Conservation (phyloP, 257 asterid species). For the Solanum bukasovii region DNA sequence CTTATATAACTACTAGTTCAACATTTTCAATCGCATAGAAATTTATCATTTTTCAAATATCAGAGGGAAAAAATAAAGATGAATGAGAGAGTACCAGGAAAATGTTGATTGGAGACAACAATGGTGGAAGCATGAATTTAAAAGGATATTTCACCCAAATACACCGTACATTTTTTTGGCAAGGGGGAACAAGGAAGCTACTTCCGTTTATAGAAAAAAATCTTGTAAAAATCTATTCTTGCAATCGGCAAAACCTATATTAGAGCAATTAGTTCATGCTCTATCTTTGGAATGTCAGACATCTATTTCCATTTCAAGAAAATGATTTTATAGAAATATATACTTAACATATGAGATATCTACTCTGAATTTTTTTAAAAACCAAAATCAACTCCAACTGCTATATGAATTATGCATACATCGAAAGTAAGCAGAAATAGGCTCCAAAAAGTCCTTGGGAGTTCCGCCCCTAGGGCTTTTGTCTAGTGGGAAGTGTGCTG, state of each 20-base stretch:
- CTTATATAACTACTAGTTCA: background rate
- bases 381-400: background rate
- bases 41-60: background rate
- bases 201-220: no score
- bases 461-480: background rate
- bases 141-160: background rate
- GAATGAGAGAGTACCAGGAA: background rate
- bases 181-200: background rate
- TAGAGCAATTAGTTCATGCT: background rate
- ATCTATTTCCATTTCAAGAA: background rate
- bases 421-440: background rate
- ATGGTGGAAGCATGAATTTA: background rate
- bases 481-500: background rate
- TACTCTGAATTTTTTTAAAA: background rate
- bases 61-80: background rate
- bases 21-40: background rate
- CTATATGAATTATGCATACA: background rate
- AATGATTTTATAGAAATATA: background rate
- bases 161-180: background rate
- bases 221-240: background rate
- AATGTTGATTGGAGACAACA: background rate
- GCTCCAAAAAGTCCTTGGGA: background rate
- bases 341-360: background rate
- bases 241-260: background rate
- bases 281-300: background rate